phyloP scores from a whole-genome alignment of 257 asterid genomes.

The Solanum dulcamara region DNA sequence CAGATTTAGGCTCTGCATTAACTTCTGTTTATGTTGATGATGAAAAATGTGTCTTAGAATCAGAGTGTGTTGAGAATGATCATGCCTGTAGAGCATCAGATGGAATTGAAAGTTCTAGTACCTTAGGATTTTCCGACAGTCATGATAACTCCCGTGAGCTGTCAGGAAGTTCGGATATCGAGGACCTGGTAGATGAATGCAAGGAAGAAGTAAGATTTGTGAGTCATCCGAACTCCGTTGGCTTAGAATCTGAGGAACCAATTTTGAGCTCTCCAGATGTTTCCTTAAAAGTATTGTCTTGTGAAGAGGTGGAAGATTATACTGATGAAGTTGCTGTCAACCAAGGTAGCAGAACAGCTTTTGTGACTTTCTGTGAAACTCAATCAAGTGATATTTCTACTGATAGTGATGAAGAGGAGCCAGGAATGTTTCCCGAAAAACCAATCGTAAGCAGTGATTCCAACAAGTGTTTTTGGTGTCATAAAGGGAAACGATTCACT shows the following conservation, averaged over 20 bases:
- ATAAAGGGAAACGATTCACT: constrained; percentile 34
- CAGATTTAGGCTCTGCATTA: constrained; percentile 9
- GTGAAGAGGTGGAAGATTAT: constrained; percentile 16
- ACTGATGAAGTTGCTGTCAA: constrained; percentile 18
- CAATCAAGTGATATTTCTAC: constrained; percentile 18
- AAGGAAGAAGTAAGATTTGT: constrained; percentile 7
- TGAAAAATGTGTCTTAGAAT: constrained; percentile 4
- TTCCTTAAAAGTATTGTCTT: constrained; percentile 14
- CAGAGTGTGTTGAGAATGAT: not conserved
- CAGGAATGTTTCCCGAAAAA: constrained; percentile 11
- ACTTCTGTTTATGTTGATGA: not conserved
- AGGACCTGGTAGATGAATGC: constrained; percentile 21
- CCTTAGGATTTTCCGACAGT: constrained; percentile 51
- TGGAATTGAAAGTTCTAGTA: constrained; percentile 42
- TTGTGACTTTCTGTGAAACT: constrained; percentile 36
- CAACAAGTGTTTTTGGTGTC: constrained; percentile 61
- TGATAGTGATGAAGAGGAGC: constrained; percentile 22
- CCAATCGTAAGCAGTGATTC: constrained; percentile 27
- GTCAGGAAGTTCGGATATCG: constrained; percentile 55
- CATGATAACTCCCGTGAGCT: constrained; percentile 22
- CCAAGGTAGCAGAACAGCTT: constrained; percentile 19
- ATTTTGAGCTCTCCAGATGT: constrained; percentile 11
- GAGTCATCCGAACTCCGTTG: not conserved
- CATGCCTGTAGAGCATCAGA: constrained; percentile 9
- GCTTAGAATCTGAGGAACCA: constrained; percentile 14